Evolutionary conservation across 371 early-diverging fungal species (phyloP).

Genomic region (Rhizopus sp.): DNA sequence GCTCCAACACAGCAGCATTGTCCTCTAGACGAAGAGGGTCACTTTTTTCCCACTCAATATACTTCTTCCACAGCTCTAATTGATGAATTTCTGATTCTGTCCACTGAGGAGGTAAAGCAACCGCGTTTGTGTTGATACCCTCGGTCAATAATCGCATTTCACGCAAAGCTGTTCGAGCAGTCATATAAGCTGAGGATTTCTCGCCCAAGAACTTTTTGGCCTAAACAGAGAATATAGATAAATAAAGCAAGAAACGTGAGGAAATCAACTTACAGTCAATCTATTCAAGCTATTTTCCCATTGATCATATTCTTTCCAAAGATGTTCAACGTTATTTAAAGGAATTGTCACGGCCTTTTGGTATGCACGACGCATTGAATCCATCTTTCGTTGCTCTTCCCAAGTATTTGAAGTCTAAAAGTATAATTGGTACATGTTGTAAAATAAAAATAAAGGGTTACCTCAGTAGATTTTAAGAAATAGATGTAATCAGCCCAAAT

Average conservation of each 20-base stretch:
- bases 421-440: background rate
- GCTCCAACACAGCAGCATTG: slow-evolving; percentile 52
- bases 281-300: slow-evolving; percentile 90
- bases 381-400: slow-evolving; percentile 92
- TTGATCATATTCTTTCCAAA: slow-evolving; percentile 95
- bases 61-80: slow-evolving; percentile 80
- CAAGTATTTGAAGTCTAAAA: slow-evolving; percentile 69
- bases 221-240: slow-evolving; percentile 22
- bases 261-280: slow-evolving; percentile 61
- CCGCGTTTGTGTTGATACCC: slow-evolving; percentile 60
- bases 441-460: slow-evolving; percentile 32
- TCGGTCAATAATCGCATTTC: slow-evolving; percentile 81
- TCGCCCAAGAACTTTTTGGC: slow-evolving; percentile 90
- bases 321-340: slow-evolving; percentile 78
- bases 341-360: slow-evolving; percentile 89
- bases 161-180: slow-evolving; percentile 83
- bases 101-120: slow-evolving; percentile 88
- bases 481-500: slow-evolving; percentile 91
- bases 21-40: slow-evolving; percentile 88
- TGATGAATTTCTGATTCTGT: slow-evolving; percentile 70
- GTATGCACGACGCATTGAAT: slow-evolving; percentile 82
- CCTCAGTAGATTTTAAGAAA: slow-evolving; percentile 82
- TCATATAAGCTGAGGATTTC: slow-evolving; percentile 87
- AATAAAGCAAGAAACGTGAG: background rate
- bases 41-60: slow-evolving; percentile 88